Evolutionary conservation across 2,329 filamentous ascomycete species (phyloP).

Genomic region (Clathrospora elynae): DNA sequence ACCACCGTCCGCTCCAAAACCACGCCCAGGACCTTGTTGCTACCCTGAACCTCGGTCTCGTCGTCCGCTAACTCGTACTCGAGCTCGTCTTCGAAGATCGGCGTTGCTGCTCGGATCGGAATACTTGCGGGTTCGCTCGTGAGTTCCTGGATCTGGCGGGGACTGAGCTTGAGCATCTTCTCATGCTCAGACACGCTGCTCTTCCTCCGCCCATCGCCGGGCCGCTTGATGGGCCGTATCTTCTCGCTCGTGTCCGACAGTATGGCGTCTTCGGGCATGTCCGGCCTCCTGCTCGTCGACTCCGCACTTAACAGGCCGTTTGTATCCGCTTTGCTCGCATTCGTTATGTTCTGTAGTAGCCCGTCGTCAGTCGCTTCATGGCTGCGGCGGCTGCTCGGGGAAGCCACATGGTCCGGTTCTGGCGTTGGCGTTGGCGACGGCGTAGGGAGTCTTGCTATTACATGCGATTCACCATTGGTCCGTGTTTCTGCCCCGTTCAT

Average conservation of each 20-base stretch:
- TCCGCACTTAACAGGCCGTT: constrained; percentile 20
- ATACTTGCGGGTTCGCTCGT: constrained; percentile 60
- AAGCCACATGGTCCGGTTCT: constrained; percentile 32
- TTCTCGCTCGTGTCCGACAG: constrained; percentile 43
- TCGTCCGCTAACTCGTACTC: constrained; percentile 29
- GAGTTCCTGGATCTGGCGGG: constrained; percentile 60
- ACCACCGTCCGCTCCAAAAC: constrained; percentile 30
- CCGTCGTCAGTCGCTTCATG: constrained; percentile 13
- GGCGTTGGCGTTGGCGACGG: constrained; percentile 32
- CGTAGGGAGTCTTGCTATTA: constrained; percentile 36
- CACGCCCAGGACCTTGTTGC: constrained; percentile 26
- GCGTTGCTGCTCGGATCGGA: constrained; percentile 53
- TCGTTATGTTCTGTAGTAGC: constrained; percentile 17
- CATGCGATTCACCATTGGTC: constrained; percentile 23
- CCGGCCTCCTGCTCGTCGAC: constrained; percentile 26
- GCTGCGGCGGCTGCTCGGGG: constrained; percentile 13
- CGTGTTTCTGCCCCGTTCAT: constrained; percentile 40
- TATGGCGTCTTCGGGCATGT: constrained; percentile 39
- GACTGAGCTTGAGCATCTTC: constrained; percentile 58
- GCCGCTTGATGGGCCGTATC: constrained; percentile 40
- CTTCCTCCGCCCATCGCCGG: constrained; percentile 41
- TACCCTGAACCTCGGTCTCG: constrained; percentile 20
- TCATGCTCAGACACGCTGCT: constrained; percentile 48
- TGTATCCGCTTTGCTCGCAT: constrained; percentile 11
- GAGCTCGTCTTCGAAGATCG: constrained; percentile 44